Conservation (phyloP, 208 protist genomes). For the Leptomonas seymouri region DNA sequence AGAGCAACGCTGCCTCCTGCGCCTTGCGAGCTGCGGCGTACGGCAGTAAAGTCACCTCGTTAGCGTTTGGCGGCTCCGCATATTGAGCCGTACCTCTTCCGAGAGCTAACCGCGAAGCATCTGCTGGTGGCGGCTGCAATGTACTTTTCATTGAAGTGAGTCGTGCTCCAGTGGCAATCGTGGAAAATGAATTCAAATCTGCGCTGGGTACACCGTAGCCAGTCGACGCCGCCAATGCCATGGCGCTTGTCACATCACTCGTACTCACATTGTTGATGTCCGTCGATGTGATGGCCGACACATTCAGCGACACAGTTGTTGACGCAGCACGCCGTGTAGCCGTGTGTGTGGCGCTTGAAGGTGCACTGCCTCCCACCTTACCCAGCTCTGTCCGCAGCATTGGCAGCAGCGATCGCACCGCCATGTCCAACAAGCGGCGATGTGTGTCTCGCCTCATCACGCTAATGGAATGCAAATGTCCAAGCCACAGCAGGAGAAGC, state of each 20-base stretch:
- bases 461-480: conserved; percentile 46
- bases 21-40: conserved; percentile 32
- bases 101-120: not conserved
- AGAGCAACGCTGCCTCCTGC: conserved; percentile 41
- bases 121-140: not conserved
- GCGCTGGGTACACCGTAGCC: not conserved
- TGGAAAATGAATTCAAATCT: not conserved
- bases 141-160: not conserved
- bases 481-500: conserved; percentile 67
- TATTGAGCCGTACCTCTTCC: not conserved
- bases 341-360: too few relatives aligned
- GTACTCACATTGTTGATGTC: conserved; percentile 8
- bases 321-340: not conserved
- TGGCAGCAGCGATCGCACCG: conserved; percentile 40
- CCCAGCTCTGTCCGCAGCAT: conserved; percentile 42
- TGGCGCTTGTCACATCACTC: conserved; percentile 10
- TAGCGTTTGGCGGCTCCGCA: not conserved
- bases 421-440: conserved; percentile 37
- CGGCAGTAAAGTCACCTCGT: conserved; percentile 29
- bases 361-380: conserved; percentile 5
- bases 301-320: conserved; percentile 12
- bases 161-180: not conserved
- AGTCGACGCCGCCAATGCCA: conserved; percentile 12
- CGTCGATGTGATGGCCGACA: conserved; percentile 29
- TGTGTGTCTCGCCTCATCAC: conserved; percentile 34